Percentiles rank a stretch among this genome's conserved stretches.
Conservation (phyloP, 306 rosid genomes). For the Vigna hirtella region DNA sequence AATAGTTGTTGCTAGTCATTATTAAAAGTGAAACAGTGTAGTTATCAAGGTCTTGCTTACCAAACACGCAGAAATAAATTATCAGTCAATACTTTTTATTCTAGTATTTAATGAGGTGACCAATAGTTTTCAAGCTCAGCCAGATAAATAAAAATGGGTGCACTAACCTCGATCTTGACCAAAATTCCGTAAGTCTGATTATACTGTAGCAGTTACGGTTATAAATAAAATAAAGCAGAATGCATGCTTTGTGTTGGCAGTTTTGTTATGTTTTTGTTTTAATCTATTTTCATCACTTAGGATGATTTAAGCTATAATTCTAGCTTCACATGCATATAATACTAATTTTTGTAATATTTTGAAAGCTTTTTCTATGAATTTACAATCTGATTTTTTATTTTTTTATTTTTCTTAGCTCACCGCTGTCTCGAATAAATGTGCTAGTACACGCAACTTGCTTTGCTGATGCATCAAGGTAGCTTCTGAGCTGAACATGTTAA, state of each 20-base stretch:
- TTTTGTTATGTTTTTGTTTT: slow-evolving; percentile 27
- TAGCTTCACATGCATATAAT: slow-evolving; percentile 38
- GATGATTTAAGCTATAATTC: slow-evolving; percentile 14
- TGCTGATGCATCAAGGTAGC: slow-evolving; percentile 93
- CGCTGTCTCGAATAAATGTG: slow-evolving; percentile 82
- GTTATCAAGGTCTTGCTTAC: too few species aligned
- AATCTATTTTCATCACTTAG: slow-evolving; percentile 14
- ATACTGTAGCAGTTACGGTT: slow-evolving; percentile 1
- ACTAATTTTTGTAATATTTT: slow-evolving; percentile 23
- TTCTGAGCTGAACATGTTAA: slow-evolving; percentile 41
- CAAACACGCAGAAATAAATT: slow-evolving; percentile 7
- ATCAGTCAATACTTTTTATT: slow-evolving; percentile 20
- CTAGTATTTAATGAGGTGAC: slow-evolving; percentile 3
- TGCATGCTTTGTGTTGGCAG: background rate
- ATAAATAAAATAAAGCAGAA: slow-evolving; percentile 10
- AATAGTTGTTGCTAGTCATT: too few species aligned
- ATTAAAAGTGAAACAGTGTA: too few species aligned
- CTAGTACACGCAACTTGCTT: slow-evolving; percentile 91
- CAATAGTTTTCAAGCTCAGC: slow-evolving; percentile 19
- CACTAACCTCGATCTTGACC: slow-evolving; percentile 8
- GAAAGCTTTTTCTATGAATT: slow-evolving; percentile 34
- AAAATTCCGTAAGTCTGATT: slow-evolving; percentile 22
- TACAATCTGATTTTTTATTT: slow-evolving; percentile 29
- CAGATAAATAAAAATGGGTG: background rate
- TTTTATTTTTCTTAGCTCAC: slow-evolving; percentile 58